Percentiles rank a stretch among this genome's conserved stretches.
phyloP scores from a whole-genome alignment of 2,329 filamentous ascomycete genomes.

The Exophiala phaeomuriformis region DNA sequence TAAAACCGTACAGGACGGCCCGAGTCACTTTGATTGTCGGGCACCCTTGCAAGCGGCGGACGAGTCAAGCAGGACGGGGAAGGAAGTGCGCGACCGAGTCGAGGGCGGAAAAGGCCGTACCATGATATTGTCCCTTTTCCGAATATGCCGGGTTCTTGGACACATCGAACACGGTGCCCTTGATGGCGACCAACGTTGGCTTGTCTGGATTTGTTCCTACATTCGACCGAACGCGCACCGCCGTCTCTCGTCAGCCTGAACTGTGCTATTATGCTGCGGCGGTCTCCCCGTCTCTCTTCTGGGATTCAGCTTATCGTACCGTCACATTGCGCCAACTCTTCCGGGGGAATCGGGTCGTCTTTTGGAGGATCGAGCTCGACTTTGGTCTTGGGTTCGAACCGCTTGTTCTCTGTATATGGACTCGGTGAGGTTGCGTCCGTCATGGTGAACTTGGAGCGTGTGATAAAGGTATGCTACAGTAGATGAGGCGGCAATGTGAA shows the following conservation, averaged over 20 bases:
- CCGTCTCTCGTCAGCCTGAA: too few relatives aligned
- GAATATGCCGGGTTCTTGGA: slow-evolving; percentile 81
- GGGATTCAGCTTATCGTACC: slow-evolving; percentile 50
- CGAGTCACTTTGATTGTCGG: too few relatives aligned
- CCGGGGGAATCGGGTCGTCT: slow-evolving; percentile 72
- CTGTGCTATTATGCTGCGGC: too few relatives aligned
- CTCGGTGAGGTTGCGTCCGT: slow-evolving; percentile 26
- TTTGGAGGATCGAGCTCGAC: slow-evolving; percentile 71
- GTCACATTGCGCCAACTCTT: slow-evolving; percentile 72
- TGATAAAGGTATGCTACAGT: neutral
- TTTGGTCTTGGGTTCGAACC: slow-evolving; percentile 37
- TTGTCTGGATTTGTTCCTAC: slow-evolving; percentile 38
- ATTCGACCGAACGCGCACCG: neutral
- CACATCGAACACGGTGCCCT: slow-evolving; percentile 94
- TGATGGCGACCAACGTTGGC: slow-evolving; percentile 56
- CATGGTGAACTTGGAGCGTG: slow-evolving; percentile 6
- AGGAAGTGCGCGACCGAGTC: neutral
- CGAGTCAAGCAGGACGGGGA: neutral
- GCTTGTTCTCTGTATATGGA: slow-evolving; percentile 30
- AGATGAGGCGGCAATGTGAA: neutral
- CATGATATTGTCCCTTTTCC: slow-evolving; percentile 73
- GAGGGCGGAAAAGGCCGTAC: slow-evolving; percentile 44
- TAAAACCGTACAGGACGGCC: too few relatives aligned
- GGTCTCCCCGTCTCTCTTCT: neutral
- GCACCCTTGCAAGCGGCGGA: neutral